phyloP scores from a whole-genome alignment of 257 asterid species.

The Knoxia roxburghii region DNA sequence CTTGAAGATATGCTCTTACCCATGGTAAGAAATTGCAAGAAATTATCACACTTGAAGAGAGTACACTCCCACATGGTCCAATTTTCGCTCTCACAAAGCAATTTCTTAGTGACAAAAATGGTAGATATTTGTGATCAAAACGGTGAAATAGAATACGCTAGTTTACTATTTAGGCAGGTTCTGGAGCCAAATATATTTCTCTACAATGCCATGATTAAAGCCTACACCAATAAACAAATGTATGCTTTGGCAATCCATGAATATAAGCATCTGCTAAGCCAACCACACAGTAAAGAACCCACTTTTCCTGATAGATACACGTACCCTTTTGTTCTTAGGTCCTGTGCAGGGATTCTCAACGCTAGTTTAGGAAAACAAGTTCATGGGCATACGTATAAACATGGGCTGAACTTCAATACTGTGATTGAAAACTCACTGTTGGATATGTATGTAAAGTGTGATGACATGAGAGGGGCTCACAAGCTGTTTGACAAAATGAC shows the following conservation, averaged over 20 bases:
- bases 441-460: slow-evolving; percentile 70
- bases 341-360: slow-evolving; percentile 49
- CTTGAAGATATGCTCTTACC: slow-evolving; percentile 53
- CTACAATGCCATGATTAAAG: slow-evolving; percentile 57
- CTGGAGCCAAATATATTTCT: slow-evolving; percentile 46
- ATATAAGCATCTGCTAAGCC: slow-evolving; percentile 43
- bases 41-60: slow-evolving; percentile 34
- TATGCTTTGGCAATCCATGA: slow-evolving; percentile 27
- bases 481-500: slow-evolving; percentile 60
- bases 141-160: slow-evolving; percentile 52
- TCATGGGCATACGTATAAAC: slow-evolving; percentile 48
- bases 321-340: slow-evolving; percentile 65
- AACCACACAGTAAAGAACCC: slow-evolving; percentile 20
- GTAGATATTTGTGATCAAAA: slow-evolving; percentile 56
- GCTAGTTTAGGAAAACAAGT: slow-evolving; percentile 43
- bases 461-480: slow-evolving; percentile 37
- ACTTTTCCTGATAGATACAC: slow-evolving; percentile 53
- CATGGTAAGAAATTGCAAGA: slow-evolving; percentile 46
- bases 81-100: slow-evolving; percentile 54
- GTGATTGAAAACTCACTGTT: slow-evolving; percentile 44
- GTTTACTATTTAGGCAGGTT: slow-evolving; percentile 45
- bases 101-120: slow-evolving; percentile 72
- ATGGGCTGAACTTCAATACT: slow-evolving; percentile 32
- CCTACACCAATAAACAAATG: slow-evolving; percentile 40
- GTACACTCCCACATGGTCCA: slow-evolving; percentile 68